A percentile compares a stretch with the other conserved stretches of the same genome.
Conservation (phyloP, 768 basidiomycete genomes). For the Pisolithus orientalis region DNA sequence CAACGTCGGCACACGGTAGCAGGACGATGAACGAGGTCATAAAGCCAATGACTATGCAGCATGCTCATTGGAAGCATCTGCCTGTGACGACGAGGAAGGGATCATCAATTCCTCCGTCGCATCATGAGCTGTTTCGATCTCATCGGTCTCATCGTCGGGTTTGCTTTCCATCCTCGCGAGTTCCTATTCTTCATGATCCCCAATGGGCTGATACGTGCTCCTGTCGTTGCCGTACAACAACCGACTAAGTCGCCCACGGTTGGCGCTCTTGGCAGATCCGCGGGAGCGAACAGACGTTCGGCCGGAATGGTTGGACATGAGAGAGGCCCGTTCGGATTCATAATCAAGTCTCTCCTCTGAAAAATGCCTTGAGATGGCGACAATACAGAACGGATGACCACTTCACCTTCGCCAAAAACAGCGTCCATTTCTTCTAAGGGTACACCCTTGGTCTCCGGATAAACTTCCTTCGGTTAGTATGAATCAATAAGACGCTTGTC, state of each 20-base stretch:
- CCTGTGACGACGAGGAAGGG: constrained; percentile 10
- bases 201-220: constrained; percentile 43
- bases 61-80: constrained; percentile 6
- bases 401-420: constrained; percentile 77
- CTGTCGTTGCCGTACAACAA: constrained; percentile 40
- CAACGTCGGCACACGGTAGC: constrained; percentile 3
- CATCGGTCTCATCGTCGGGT: constrained; percentile 17
- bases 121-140: constrained; percentile 15
- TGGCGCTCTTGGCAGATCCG: constrained; percentile 17
- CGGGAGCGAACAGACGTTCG: constrained; percentile 29
- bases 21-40: constrained; percentile 2
- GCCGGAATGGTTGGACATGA: constrained; percentile 39
- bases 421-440: constrained; percentile 89
- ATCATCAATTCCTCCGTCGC: constrained; percentile 8
- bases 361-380: constrained; percentile 8
- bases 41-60: constrained; percentile 3
- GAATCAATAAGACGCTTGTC: neutral
- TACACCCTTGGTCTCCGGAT: constrained; percentile 83
- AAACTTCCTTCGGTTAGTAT: constrained; percentile 41
- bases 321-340: constrained; percentile 55
- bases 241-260: constrained; percentile 44
- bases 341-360: constrained; percentile 60
- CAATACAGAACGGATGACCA: constrained; percentile 1
- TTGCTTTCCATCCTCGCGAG: constrained; percentile 44
- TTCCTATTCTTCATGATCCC: constrained; percentile 48